A percentile compares a stretch with the other conserved stretches of the same genome.
Evolutionary conservation across 768 basidiomycete genomes (phyloP).

Genomic region (Holtermanniella nyarrowii): DNA sequence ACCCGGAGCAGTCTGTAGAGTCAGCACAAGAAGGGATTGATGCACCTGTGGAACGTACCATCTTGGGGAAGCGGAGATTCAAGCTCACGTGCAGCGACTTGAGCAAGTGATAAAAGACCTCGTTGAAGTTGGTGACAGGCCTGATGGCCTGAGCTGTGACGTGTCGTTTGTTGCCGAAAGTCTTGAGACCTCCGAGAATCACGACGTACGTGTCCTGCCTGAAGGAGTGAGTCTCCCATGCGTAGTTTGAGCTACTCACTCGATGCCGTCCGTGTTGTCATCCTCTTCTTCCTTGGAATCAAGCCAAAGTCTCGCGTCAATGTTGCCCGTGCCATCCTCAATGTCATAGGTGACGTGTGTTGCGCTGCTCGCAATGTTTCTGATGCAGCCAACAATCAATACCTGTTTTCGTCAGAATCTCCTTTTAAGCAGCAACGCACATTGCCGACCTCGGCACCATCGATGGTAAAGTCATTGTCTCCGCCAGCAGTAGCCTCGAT

Average conservation of each 20-base stretch:
- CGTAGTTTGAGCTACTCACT: no score
- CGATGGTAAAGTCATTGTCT: conserved; percentile 81
- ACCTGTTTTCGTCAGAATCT: conserved; percentile 46
- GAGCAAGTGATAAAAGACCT: conserved; percentile 69
- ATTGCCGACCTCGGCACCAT: conserved; percentile 68
- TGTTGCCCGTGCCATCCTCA: conserved; percentile 65
- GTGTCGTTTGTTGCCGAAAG: conserved; percentile 68
- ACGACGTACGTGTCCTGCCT: conserved; percentile 73
- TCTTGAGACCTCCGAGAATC: conserved; percentile 70
- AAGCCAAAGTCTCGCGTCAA: conserved; percentile 52
- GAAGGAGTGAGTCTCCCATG: no score
- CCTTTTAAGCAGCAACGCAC: conserved; percentile 43
- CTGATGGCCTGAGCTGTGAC: conserved; percentile 70
- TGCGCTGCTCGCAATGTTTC: conserved; percentile 56
- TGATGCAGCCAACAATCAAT: conserved; percentile 63
- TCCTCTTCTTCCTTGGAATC: conserved; percentile 56
- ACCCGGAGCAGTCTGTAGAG: conserved; percentile 34
- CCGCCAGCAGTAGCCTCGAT: conserved; percentile 67
- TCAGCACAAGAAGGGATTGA: neutral
- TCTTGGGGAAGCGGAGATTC: conserved; percentile 40
- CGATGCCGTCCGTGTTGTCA: conserved; percentile 36
- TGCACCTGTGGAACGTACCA: neutral
- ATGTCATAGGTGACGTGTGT: conserved; percentile 72
- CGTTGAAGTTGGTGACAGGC: conserved; percentile 57
- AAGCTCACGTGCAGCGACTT: conserved; percentile 64